Evolutionary conservation across 768 basidiomycete genomes (phyloP).

Genomic region (Tulasnella sp.): DNA sequence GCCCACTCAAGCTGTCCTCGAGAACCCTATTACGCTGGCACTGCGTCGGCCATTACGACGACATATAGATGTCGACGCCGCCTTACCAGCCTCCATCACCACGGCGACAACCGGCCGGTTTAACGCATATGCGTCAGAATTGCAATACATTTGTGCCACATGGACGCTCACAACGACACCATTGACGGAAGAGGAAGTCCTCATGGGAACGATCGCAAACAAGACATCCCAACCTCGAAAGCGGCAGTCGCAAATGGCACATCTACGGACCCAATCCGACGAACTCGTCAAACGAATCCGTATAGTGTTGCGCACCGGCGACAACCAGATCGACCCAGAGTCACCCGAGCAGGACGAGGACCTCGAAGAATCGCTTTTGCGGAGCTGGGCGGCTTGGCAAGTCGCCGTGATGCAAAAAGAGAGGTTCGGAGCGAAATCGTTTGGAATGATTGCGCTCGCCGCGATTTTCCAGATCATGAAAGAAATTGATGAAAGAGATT

Average conservation of each 20-base stretch:
- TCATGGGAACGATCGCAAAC: constrained; percentile 53
- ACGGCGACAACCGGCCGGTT: constrained; percentile 16
- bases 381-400: constrained; percentile 47
- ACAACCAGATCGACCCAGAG: constrained; percentile 18
- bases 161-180: constrained; percentile 27
- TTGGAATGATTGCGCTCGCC: constrained; percentile 48
- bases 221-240: constrained; percentile 46
- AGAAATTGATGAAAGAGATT: constrained; percentile 12
- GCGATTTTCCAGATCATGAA: constrained; percentile 40
- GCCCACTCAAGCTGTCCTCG: neutral
- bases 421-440: constrained; percentile 46
- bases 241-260: constrained; percentile 41
- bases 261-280: constrained; percentile 43
- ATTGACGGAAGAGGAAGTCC: constrained; percentile 50
- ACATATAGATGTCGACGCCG: constrained; percentile 1
- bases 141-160: constrained; percentile 37
- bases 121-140: constrained; percentile 33
- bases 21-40: constrained; percentile 1
- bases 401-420: constrained; percentile 28
- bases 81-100: neutral
- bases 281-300: constrained; percentile 40
- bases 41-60: neutral
- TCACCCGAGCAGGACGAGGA: constrained; percentile 27
- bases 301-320: constrained; percentile 30
- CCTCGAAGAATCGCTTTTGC: constrained; percentile 29